phyloP scores from a whole-genome alignment of 164 flowering plant species.

The Platanus orientalis region DNA sequence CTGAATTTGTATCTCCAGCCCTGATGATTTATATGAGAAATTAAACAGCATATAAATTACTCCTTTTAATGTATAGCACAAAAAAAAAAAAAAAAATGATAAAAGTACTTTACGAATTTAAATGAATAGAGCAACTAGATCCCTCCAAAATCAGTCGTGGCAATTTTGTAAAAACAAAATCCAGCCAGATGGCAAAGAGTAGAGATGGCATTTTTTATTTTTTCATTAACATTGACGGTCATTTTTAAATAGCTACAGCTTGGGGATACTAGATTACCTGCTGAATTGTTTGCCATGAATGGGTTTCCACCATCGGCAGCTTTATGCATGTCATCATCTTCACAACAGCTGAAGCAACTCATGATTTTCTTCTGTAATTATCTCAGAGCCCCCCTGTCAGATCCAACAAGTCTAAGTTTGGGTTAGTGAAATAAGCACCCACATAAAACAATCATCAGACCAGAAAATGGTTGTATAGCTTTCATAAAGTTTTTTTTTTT shows the following conservation, averaged over 20 bases:
- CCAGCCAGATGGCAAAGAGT: too few species aligned
- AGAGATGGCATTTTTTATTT: too few species aligned
- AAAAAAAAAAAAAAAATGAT: not conserved
- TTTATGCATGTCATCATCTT: slow-evolving; percentile 47
- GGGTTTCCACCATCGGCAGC: slow-evolving; percentile 42
- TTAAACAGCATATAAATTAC: too few species aligned
- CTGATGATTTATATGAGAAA: too few species aligned
- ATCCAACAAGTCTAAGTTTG: slow-evolving; percentile 2
- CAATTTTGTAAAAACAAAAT: too few species aligned
- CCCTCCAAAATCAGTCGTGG: not conserved
- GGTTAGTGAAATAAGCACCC: slow-evolving; percentile 2
- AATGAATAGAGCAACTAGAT: not conserved
- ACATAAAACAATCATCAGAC: not conserved
- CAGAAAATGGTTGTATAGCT: not conserved
- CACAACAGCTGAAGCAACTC: slow-evolving; percentile 79
- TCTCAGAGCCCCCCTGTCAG: slow-evolving; percentile 8
- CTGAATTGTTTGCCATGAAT: slow-evolving; percentile 32
- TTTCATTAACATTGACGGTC: not conserved
- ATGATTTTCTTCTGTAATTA: slow-evolving; percentile 37
- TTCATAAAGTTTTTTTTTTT: too few species aligned
- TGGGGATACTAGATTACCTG: slow-evolving; percentile 34
- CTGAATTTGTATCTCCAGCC: too few species aligned
- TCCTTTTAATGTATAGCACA: too few species aligned
- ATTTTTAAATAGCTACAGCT: not conserved
- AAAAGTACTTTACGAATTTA: not conserved